Conservation (phyloP, 2,329 filamentous ascomycete genomes). For the Claviceps sp. region DNA sequence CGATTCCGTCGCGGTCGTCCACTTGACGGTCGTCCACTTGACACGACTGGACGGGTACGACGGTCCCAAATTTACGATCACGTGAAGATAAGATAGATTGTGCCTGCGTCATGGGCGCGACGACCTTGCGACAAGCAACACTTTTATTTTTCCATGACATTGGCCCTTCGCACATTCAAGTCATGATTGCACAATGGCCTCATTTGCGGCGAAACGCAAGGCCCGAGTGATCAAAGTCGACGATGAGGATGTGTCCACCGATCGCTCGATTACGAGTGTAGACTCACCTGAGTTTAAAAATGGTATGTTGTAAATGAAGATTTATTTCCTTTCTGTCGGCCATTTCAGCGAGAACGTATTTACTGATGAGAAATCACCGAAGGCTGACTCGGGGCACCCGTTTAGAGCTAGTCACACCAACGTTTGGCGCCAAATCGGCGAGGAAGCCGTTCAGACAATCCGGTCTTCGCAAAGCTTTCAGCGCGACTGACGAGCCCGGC, state of each 20-base stretch:
- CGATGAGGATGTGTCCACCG: constrained; percentile 45
- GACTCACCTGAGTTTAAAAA: constrained; percentile 16
- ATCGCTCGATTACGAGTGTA: constrained; percentile 8
- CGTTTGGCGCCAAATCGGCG: constrained; percentile 29
- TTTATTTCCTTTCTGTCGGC: background rate
- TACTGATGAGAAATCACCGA: constrained; percentile 18
- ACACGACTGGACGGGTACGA: constrained; percentile 1
- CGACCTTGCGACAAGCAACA: background rate
- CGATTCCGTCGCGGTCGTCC: constrained; percentile 14
- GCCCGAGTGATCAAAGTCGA: constrained; percentile 62
- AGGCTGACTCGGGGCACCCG: constrained; percentile 18
- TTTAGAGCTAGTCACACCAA: constrained; percentile 22
- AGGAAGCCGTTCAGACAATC: constrained; percentile 46
- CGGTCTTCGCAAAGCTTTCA: constrained; percentile 42
- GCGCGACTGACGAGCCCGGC: constrained; percentile 26
- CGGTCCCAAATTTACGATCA: constrained; percentile 21
- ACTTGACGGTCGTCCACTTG: constrained; percentile 16
- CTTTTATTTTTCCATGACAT: background rate
- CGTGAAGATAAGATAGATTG: constrained; percentile 35
- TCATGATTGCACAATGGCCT: constrained; percentile 29
- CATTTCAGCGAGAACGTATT: constrained; percentile 10
- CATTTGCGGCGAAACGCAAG: constrained; percentile 49
- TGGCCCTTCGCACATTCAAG: background rate
- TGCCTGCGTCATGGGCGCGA: constrained; percentile 1
- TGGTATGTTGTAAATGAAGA: constrained; percentile 21